Evolutionary conservation across 257 asterid species (phyloP).

Genomic region (Solanum clarkiae): DNA sequence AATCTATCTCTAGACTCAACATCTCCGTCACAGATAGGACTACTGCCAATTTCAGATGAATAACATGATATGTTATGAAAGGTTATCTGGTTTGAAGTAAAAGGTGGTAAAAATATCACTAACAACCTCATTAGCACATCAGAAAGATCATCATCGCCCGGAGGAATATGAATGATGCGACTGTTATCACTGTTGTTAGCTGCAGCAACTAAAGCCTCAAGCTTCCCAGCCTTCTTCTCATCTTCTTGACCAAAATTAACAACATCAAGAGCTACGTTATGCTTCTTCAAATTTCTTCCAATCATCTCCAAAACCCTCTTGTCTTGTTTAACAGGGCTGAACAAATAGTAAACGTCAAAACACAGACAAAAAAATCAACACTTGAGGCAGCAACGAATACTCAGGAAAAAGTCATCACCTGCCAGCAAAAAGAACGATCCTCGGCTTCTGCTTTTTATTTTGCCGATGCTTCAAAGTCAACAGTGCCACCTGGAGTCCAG

Average conservation of each 20-base stretch:
- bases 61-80: not conserved
- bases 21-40: conserved; percentile 91
- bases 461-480: conserved; percentile 94
- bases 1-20: conserved; percentile 86
- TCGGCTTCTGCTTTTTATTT: conserved; percentile 88
- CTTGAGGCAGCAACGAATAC: not conserved
- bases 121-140: conserved; percentile 28
- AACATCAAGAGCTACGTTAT: conserved; percentile 90
- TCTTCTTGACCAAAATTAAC: conserved; percentile 94
- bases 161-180: conserved; percentile 82
- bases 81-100: not conserved
- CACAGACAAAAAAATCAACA: not conserved
- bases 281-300: conserved; percentile 82
- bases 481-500: conserved; percentile 95
- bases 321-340: conserved; percentile 84
- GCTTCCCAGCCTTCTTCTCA: conserved; percentile 77
- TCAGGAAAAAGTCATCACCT: conserved; percentile 30
- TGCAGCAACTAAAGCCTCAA: conserved; percentile 81
- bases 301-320: conserved; percentile 81
- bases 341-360: not conserved
- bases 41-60: conserved; percentile 27
- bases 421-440: conserved; percentile 93
- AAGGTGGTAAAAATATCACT: not conserved
- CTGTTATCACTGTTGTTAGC: conserved; percentile 89
- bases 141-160: conserved; percentile 86